Conservation (phyloP, 352 stramenopile species). For the Globisporangium nunn region DNA sequence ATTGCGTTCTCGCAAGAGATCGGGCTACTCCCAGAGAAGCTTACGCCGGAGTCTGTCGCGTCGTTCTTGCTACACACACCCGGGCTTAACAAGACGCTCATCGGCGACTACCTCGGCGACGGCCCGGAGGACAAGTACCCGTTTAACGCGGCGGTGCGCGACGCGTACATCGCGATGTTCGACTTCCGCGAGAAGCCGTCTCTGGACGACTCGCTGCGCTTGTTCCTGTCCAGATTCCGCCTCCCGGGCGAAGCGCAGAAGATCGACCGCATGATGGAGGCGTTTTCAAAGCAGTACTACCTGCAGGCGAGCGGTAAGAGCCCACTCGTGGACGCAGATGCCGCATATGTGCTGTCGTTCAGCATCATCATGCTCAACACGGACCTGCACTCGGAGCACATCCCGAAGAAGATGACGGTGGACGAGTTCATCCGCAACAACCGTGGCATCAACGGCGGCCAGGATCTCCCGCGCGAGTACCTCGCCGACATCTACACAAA, state of each 20-base stretch:
- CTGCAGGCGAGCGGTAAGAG: constrained; percentile 50
- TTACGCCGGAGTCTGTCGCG: constrained; percentile 86
- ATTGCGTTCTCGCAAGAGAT: constrained; percentile 87
- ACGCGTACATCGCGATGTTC: constrained; percentile 90
- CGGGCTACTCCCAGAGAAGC: constrained; percentile 69
- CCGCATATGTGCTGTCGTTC: constrained; percentile 96
- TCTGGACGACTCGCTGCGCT: constrained; percentile 89
- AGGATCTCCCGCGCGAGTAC: constrained; percentile 72
- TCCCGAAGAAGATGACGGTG: constrained; percentile 84
- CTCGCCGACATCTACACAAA: constrained; percentile 74
- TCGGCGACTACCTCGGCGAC: constrained; percentile 96
- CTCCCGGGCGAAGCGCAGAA: constrained; percentile 97
- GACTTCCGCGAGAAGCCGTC: constrained; percentile 86
- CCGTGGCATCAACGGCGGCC: constrained; percentile 72
- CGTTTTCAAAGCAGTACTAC: constrained; percentile 92
- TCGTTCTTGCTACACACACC: constrained; percentile 92
- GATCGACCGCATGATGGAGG: constrained; percentile 97
- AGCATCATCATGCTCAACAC: constrained; percentile 99
- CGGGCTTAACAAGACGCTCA: constrained; percentile 89
- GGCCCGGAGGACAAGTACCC: constrained; percentile 93
- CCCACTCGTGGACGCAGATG: constrained; percentile 81
- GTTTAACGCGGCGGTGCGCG: constrained; percentile 88
- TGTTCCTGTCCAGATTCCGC: constrained; percentile 93
- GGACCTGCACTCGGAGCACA: constrained; percentile 94
- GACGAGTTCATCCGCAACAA: constrained; percentile 88